phyloP scores from a whole-genome alignment of 2,329 filamentous ascomycete genomes.

The Elsinoe ampelina region DNA sequence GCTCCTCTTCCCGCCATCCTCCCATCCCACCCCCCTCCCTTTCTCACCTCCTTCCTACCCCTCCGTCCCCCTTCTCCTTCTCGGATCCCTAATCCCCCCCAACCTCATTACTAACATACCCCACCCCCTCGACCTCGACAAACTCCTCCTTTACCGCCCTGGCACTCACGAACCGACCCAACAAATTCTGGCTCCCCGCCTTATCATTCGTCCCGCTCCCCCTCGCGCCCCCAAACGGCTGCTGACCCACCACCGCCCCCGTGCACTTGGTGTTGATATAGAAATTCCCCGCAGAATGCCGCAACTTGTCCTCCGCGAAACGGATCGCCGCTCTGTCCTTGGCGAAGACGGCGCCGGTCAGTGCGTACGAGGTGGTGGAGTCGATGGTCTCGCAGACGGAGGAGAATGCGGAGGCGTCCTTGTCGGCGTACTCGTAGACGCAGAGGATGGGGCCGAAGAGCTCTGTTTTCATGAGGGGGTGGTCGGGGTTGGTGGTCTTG shows the following conservation, averaged over 20 bases:
- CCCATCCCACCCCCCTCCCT: too few relatives aligned
- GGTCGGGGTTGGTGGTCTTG: conserved; percentile 60
- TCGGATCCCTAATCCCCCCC: neutral
- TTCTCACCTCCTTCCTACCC: neutral
- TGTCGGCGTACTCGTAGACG: conserved; percentile 69
- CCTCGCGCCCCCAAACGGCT: conserved; percentile 42
- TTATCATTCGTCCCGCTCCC: conserved; percentile 51
- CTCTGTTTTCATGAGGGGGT: conserved; percentile 66
- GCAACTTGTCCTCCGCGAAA: conserved; percentile 59
- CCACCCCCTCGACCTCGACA: conserved; percentile 37
- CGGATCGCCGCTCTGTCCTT: conserved; percentile 56
- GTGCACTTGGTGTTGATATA: conserved; percentile 76
- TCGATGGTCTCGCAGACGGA: conserved; percentile 57
- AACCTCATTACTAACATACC: conserved; percentile 45
- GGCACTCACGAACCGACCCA: conserved; percentile 47
- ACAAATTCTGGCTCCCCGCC: conserved; percentile 44
- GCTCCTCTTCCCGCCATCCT: too few relatives aligned
- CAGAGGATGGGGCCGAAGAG: conserved; percentile 74
- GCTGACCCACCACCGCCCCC: conserved; percentile 36
- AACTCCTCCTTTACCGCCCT: conserved; percentile 50
- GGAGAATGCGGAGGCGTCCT: conserved; percentile 44
- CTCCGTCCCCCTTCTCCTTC: neutral
- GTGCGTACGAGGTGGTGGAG: conserved; percentile 62
- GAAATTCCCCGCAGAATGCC: conserved; percentile 71
- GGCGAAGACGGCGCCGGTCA: conserved; percentile 70